Percentiles rank a stretch among this genome's conserved stretches.
phyloP scores from a whole-genome alignment of 805 yeast genomes.

The Saccharomycopsis vini region DNA sequence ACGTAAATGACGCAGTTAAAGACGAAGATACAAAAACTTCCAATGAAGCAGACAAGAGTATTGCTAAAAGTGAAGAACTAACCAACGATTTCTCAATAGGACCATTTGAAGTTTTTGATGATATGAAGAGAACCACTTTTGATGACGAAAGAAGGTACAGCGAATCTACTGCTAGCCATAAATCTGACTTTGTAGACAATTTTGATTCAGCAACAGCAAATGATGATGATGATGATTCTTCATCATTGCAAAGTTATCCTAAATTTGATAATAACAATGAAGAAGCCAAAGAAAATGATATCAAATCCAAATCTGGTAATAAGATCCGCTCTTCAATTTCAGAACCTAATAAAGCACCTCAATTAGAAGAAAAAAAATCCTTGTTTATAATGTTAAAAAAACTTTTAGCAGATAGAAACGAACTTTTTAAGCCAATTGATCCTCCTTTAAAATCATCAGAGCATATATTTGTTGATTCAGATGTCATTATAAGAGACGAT shows the following conservation, averaged over 20 bases:
- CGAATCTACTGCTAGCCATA: no score
- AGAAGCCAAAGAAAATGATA: not conserved
- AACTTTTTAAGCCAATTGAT: slow-evolving; percentile 86
- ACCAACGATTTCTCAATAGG: no score
- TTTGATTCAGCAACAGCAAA: no score
- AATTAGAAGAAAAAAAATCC: slow-evolving; percentile 61
- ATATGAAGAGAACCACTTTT: no score
- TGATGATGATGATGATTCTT: not conserved
- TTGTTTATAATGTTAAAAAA: slow-evolving; percentile 74
- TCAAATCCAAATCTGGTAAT: not conserved
- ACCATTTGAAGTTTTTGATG: no score
- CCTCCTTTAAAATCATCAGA: slow-evolving; percentile 75
- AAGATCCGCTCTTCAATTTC: not conserved
- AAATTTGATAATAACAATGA: not conserved
- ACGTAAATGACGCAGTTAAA: slow-evolving; percentile 81
- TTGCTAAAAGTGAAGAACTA: no score
- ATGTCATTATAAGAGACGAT: slow-evolving; percentile 88
- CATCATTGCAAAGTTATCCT: no score
- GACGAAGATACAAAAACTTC: slow-evolving; percentile 21
- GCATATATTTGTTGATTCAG: slow-evolving; percentile 88
- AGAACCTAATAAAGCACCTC: slow-evolving; percentile 21
- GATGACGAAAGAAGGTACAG: no score
- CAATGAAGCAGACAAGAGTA: not conserved
- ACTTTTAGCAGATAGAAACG: slow-evolving; percentile 97
- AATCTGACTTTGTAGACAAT: no score